Conservation (phyloP, 2,329 filamentous ascomycete genomes). For the Fusarium anthophilum region DNA sequence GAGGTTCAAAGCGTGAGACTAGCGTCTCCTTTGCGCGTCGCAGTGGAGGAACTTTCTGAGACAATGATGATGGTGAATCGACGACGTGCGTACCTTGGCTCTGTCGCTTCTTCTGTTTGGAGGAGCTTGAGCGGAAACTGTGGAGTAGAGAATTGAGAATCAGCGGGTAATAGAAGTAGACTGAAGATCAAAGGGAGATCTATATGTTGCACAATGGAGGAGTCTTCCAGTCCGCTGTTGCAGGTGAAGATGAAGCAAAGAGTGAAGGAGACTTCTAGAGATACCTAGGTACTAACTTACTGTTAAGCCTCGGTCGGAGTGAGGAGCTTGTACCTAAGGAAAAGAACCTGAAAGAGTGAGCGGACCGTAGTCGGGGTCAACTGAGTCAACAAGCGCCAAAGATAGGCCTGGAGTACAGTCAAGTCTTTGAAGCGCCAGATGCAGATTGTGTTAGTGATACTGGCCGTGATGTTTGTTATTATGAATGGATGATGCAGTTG, state of each 20-base stretch:
- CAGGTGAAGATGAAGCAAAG: background rate
- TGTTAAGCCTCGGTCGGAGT: background rate
- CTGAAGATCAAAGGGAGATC: conserved; percentile 15
- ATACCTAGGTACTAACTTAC: background rate
- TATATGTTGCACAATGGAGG: conserved; percentile 1
- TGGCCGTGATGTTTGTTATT: conserved; percentile 14
- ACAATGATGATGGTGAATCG: conserved; percentile 34
- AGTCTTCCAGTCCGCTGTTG: background rate
- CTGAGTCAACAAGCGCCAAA: background rate
- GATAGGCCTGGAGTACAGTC: background rate
- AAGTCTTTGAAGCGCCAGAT: background rate
- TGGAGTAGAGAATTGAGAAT: conserved; percentile 24
- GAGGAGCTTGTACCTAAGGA: background rate
- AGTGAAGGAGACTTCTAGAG: background rate
- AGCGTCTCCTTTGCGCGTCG: conserved; percentile 16
- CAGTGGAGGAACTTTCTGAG: conserved; percentile 29
- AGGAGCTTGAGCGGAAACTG: conserved; percentile 5
- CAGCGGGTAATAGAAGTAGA: conserved; percentile 30
- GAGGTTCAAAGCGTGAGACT: conserved; percentile 28
- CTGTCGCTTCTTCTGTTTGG: conserved; percentile 1
- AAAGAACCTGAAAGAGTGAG: background rate
- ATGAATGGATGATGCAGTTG: conserved; percentile 30
- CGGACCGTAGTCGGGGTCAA: background rate
- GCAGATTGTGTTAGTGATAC: conserved; percentile 11
- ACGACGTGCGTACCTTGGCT: conserved; percentile 19